Percentiles rank a stretch among this genome's conserved stretches.
Conservation (phyloP, 176 grass and related monocot species). For the Rhynchospora tenuis region DNA sequence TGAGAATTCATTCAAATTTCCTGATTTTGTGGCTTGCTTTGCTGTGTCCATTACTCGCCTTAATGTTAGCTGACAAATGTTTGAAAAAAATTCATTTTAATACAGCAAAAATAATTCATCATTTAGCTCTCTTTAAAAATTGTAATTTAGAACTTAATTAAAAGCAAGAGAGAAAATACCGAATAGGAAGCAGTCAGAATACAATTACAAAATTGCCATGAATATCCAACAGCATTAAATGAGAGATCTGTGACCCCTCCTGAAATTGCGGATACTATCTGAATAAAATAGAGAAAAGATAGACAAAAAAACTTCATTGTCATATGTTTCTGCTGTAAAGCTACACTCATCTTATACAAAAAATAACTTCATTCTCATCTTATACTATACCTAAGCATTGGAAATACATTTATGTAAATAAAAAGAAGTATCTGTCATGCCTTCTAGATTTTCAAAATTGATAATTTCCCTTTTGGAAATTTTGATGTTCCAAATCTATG, state of each 20-base stretch:
- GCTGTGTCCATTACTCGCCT: slow-evolving; percentile 92
- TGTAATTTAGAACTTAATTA: slow-evolving; percentile 9
- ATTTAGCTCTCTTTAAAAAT: slow-evolving; percentile 21
- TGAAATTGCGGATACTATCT: slow-evolving; percentile 90
- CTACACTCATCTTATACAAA: not conserved
- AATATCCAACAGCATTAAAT: slow-evolving; percentile 78
- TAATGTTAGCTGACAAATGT: slow-evolving; percentile 67
- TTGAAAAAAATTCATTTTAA: not conserved
- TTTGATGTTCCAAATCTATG: not conserved
- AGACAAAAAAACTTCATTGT: not conserved
- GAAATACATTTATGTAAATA: not conserved
- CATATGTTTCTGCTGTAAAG: not conserved
- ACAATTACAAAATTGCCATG: slow-evolving; percentile 90
- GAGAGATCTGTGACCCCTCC: slow-evolving; percentile 89
- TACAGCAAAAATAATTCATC: slow-evolving; percentile 13
- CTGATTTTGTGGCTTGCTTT: slow-evolving; percentile 85
- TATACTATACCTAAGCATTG: slow-evolving; percentile 1
- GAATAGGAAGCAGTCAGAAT: slow-evolving; percentile 93
- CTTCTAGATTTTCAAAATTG: not conserved
- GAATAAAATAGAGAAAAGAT: slow-evolving; percentile 17
- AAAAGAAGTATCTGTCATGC: not conserved
- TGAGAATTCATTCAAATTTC: slow-evolving; percentile 91
- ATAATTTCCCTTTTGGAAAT: not conserved
- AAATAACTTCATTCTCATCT: not conserved
- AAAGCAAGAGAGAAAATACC: slow-evolving; percentile 39